Conservation (phyloP, 2,329 filamentous ascomycete species). For the Colletotrichum sp. region DNA sequence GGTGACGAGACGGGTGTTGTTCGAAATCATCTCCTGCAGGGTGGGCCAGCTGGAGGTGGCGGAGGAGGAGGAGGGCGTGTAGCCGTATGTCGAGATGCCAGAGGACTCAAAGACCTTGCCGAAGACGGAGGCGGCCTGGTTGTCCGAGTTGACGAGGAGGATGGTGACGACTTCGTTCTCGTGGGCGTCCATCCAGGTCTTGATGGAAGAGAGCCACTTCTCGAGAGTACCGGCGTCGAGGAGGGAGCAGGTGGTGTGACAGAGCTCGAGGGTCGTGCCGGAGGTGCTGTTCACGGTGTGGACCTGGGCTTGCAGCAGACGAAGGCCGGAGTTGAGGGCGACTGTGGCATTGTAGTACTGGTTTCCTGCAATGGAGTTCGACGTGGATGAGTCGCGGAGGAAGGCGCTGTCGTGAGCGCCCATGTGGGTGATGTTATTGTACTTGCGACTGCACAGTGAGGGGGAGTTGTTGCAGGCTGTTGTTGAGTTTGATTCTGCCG, state of each 20-base stretch:
- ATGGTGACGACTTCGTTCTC: constrained; percentile 79
- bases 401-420: constrained; percentile 80
- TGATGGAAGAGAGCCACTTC: constrained; percentile 68
- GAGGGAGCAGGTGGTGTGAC: constrained; percentile 71
- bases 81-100: constrained; percentile 67
- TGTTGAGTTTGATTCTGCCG: constrained; percentile 29
- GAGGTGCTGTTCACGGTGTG: constrained; percentile 60
- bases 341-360: constrained; percentile 76
- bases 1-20: constrained; percentile 68
- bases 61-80: constrained; percentile 52
- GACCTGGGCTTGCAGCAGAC: constrained; percentile 75
- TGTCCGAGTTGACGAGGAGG: constrained; percentile 74
- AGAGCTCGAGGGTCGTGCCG: constrained; percentile 60
- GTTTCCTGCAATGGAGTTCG: constrained; percentile 70
- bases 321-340: constrained; percentile 73
- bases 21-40: constrained; percentile 69
- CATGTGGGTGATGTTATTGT: constrained; percentile 79
- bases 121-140: constrained; percentile 59
- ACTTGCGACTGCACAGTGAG: constrained; percentile 70
- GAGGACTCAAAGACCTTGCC: constrained; percentile 59
- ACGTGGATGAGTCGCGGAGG: constrained; percentile 66
- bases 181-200: constrained; percentile 72
- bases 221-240: constrained; percentile 72
- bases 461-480: constrained; percentile 83
- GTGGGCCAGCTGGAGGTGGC: constrained; percentile 69